Conservation (phyloP, 1,284 basidiomycete species). For the Omphalotus olearius region DNA sequence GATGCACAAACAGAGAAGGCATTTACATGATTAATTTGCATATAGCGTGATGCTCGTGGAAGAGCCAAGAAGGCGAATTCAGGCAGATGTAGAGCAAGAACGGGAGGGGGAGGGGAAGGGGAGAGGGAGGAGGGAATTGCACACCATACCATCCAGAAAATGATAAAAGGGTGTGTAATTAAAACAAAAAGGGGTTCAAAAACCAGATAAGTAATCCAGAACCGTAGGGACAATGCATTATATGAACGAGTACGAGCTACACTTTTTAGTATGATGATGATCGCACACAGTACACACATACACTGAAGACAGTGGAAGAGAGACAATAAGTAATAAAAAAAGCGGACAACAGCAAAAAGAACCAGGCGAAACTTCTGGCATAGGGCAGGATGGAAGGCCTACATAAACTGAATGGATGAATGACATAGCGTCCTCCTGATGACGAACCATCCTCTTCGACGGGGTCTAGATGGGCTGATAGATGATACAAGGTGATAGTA, state of each 20-base stretch:
- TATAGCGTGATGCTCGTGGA: too few relatives aligned
- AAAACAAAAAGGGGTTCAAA: too few relatives aligned
- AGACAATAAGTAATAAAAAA: constrained; percentile 3
- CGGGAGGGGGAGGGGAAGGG: neutral
- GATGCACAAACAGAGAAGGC: too few relatives aligned
- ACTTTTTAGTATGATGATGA: constrained; percentile 2
- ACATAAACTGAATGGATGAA: neutral
- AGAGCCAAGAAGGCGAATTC: too few relatives aligned
- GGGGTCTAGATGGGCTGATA: too few relatives aligned
- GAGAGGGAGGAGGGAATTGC: neutral
- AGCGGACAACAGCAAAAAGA: constrained; percentile 6
- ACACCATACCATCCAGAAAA: too few relatives aligned
- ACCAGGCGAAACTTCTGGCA: constrained; percentile 6
- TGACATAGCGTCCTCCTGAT: too few relatives aligned
- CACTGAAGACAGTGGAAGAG: neutral
- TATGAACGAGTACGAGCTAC: constrained; percentile 12
- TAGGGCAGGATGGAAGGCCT: constrained; percentile 1
- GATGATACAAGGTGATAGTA: too few relatives aligned
- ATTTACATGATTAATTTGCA: too few relatives aligned
- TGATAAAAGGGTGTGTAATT: too few relatives aligned
- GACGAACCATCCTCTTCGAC: too few relatives aligned
- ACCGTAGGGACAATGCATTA: constrained; percentile 1
- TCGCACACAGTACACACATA: constrained; percentile 14
- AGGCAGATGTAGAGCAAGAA: constrained; percentile 19
- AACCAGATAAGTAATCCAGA: too few relatives aligned